phyloP scores from a whole-genome alignment of 331 rosid species.

The Phaseolus coccineus region DNA sequence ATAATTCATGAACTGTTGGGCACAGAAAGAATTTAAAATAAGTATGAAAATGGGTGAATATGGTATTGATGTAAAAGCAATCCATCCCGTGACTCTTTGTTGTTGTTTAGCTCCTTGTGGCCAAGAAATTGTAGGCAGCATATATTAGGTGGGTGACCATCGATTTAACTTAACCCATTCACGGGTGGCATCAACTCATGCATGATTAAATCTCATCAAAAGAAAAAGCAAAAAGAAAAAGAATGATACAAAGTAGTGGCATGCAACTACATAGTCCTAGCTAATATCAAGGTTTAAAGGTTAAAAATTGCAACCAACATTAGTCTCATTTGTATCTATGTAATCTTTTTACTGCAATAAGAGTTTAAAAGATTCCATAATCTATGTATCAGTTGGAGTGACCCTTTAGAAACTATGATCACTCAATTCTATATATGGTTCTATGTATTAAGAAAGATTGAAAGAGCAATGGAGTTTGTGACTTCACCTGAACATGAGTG shows the following conservation, averaged over 20 bases:
- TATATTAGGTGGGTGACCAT: conserved; percentile 54
- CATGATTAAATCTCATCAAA: conserved; percentile 41
- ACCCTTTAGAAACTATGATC: conserved; percentile 24
- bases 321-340: neutral
- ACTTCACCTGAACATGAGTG: conserved; percentile 36
- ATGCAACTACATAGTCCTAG: neutral
- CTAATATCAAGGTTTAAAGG: too few relatives aligned
- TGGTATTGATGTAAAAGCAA: conserved; percentile 46
- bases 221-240: neutral
- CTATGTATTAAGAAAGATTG: conserved; percentile 8
- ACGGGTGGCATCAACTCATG: conserved; percentile 54
- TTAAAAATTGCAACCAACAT: neutral
- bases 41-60: conserved; percentile 32
- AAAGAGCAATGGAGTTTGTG: conserved; percentile 4
- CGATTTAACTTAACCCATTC: conserved; percentile 57
- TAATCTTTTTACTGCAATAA: neutral
- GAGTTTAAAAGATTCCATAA: neutral
- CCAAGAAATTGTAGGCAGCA: conserved; percentile 54
- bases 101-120: conserved; percentile 69
- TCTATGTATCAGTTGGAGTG: neutral
- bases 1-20: conserved; percentile 4
- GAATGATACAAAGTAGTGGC: neutral
- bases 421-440: neutral
- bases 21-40: conserved; percentile 11
- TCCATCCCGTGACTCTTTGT: conserved; percentile 70